phyloP scores from a whole-genome alignment of 2,329 filamentous ascomycete genomes.

The Trichophyton mentagrophytes region DNA sequence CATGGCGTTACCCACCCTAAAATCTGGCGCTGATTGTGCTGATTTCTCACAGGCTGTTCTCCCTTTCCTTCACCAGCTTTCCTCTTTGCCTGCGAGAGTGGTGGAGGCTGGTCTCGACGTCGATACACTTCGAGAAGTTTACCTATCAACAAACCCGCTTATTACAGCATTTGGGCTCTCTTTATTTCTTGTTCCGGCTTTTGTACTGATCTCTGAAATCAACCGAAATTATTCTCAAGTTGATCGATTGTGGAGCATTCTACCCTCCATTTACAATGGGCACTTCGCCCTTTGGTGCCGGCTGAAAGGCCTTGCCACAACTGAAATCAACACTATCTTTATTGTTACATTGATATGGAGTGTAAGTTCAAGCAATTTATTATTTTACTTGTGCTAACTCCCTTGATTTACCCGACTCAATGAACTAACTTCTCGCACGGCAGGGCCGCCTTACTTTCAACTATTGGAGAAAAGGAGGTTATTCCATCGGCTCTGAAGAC shows the following conservation, averaged over 20 bases:
- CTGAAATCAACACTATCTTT: constrained; percentile 59
- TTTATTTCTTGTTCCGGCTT: constrained; percentile 55
- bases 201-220: constrained; percentile 65
- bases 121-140: constrained; percentile 55
- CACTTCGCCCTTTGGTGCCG: constrained; percentile 79
- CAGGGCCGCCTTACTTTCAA: constrained; percentile 80
- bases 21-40: constrained; percentile 55
- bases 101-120: constrained; percentile 47
- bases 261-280: constrained; percentile 74
- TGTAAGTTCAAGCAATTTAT: constrained; percentile 37
- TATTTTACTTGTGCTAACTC: neutral
- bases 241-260: constrained; percentile 79
- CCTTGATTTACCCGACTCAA: neutral
- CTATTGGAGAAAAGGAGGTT: constrained; percentile 92
- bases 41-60: constrained; percentile 62
- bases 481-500: constrained; percentile 77
- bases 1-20: constrained; percentile 57
- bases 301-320: constrained; percentile 55
- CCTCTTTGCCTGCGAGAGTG: constrained; percentile 54
- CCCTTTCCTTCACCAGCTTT: constrained; percentile 60
- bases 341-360: constrained; percentile 66
- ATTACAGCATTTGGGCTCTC: constrained; percentile 62
- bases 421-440: neutral
- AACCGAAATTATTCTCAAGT: constrained; percentile 97
- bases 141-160: constrained; percentile 74